phyloP scores from a whole-genome alignment of 768 basidiomycete genomes.

The Xerocomus spinulosus region DNA sequence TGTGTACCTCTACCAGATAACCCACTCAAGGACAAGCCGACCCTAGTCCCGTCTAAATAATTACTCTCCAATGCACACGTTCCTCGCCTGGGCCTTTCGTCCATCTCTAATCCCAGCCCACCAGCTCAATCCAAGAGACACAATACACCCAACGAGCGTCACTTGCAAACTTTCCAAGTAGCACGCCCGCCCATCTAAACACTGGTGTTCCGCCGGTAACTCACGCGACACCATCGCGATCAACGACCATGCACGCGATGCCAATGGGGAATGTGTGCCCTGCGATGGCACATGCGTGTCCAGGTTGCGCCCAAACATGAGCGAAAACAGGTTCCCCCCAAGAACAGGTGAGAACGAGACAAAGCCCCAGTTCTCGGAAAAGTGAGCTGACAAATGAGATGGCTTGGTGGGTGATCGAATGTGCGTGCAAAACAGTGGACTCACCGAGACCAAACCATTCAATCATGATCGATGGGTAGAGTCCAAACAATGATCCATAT shows the following conservation, averaged over 20 bases:
- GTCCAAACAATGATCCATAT: slow-evolving; percentile 70
- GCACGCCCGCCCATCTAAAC: slow-evolving; percentile 54
- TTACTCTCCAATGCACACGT: neutral
- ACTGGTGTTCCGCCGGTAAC: slow-evolving; percentile 38
- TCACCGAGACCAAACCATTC: slow-evolving; percentile 88
- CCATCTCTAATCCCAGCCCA: slow-evolving; percentile 36
- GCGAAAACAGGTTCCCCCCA: slow-evolving; percentile 79
- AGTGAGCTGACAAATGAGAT: slow-evolving; percentile 44
- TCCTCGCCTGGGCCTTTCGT: slow-evolving; percentile 5
- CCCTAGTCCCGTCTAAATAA: too few species aligned
- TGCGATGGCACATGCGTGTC: slow-evolving; percentile 55
- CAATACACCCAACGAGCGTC: slow-evolving; percentile 33
- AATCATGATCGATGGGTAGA: slow-evolving; percentile 69
- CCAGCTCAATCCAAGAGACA: slow-evolving; percentile 34
- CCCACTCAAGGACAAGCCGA: too few species aligned
- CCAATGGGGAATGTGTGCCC: neutral
- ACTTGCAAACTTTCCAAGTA: slow-evolving; percentile 57
- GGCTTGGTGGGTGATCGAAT: neutral
- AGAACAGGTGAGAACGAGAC: slow-evolving; percentile 68
- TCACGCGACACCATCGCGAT: slow-evolving; percentile 7
- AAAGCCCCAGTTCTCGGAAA: slow-evolving; percentile 86
- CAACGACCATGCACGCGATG: neutral
- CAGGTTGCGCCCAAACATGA: slow-evolving; percentile 76
- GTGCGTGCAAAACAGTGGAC: slow-evolving; percentile 25
- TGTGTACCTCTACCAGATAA: too few species aligned